Percentiles rank a stretch among this genome's conserved stretches.
phyloP scores from a whole-genome alignment of 306 rosid species.

The Begonia loranthoides region DNA sequence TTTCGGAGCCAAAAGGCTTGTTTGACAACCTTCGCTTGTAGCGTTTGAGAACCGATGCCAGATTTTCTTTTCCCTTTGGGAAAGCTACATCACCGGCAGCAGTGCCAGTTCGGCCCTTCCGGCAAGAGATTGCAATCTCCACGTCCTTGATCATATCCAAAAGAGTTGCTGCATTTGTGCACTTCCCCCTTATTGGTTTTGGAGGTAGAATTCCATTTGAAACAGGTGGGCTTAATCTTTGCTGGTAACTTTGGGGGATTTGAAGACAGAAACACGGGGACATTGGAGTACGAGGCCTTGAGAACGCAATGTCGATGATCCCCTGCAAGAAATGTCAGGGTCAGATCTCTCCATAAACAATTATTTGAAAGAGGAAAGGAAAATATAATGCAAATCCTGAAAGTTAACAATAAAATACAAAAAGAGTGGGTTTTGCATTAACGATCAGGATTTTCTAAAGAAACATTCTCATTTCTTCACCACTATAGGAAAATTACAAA shows the following conservation, averaged over 20 bases:
- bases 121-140: conserved; percentile 56
- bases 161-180: conserved; percentile 47
- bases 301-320: conserved; percentile 59
- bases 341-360: not conserved
- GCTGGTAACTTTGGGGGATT: conserved; percentile 43
- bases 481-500: no score
- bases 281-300: conserved; percentile 61
- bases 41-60: conserved; percentile 89
- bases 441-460: no score
- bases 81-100: conserved; percentile 95
- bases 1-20: conserved; percentile 32
- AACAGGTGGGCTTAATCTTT: conserved; percentile 49
- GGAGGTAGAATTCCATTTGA: conserved; percentile 83
- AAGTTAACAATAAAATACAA: no score
- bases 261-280: conserved; percentile 86
- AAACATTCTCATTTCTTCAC: no score
- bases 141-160: conserved; percentile 77
- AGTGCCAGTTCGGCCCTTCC: conserved; percentile 91
- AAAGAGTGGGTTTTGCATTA: no score
- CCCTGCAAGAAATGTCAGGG: conserved; percentile 39
- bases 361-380: not conserved
- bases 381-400: not conserved
- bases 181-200: conserved; percentile 68
- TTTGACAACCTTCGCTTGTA: conserved; percentile 70
- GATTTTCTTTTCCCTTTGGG: conserved; percentile 83